A percentile compares a stretch with the other conserved stretches of the same genome.
phyloP scores from a whole-genome alignment of 441 rosid species.

The Euphorbia schlechtendalii region DNA sequence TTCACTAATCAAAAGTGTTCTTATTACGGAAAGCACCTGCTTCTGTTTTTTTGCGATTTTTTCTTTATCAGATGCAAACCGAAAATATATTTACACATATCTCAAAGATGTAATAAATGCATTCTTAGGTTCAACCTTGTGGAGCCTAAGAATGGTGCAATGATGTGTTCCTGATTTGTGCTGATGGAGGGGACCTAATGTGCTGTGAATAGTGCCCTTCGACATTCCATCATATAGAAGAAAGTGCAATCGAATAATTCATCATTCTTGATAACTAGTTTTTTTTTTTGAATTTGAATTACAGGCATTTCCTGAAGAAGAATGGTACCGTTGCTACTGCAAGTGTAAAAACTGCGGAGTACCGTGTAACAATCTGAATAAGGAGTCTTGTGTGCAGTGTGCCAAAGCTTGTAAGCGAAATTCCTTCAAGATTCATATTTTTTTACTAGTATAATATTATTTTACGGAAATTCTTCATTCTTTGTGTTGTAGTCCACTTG shows the following conservation, averaged over 20 bases:
- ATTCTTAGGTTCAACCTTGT: constrained; percentile 9
- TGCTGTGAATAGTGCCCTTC: constrained; percentile 33
- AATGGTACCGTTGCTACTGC: constrained; percentile 17
- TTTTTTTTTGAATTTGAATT: neutral
- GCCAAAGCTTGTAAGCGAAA: constrained; percentile 10
- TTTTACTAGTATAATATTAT: neutral
- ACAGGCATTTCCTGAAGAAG: constrained; percentile 16
- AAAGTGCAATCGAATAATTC: neutral
- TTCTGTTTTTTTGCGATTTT: no score
- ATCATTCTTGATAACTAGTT: no score
- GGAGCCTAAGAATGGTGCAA: constrained; percentile 11
- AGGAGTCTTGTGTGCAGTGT: constrained; percentile 13
- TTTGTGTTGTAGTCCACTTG: constrained; percentile 18
- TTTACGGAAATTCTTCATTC: neutral
- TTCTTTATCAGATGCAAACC: no score
- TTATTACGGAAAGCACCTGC: no score
- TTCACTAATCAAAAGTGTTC: no score
- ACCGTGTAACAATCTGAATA: neutral
- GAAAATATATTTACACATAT: no score
- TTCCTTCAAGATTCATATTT: neutral
- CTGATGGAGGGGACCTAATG: constrained; percentile 17
- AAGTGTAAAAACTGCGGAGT: constrained; percentile 12
- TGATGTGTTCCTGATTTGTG: neutral
- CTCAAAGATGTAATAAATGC: no score
- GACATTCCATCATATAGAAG: constrained; percentile 16